Conservation (phyloP, 1,284 basidiomycete genomes). For the Leccinum solheimii region DNA sequence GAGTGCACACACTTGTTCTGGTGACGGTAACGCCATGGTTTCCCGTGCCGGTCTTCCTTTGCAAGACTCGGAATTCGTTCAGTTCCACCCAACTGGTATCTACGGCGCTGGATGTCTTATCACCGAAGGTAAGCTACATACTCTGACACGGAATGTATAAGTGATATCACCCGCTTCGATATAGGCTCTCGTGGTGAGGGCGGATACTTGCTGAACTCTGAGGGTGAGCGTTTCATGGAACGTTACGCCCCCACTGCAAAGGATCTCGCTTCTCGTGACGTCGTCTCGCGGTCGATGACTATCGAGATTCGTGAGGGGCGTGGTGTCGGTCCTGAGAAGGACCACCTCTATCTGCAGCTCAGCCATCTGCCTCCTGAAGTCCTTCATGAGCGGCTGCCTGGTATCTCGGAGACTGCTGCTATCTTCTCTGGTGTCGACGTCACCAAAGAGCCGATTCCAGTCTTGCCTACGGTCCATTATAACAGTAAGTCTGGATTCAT, state of each 20-base stretch:
- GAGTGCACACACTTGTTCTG: conserved; percentile 97
- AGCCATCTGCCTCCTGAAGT: conserved; percentile 96
- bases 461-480: conserved; percentile 95
- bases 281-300: conserved; percentile 99
- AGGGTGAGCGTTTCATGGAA: conserved; percentile 99
- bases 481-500: conserved; percentile 64
- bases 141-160: neutral
- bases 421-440: conserved; percentile 99
- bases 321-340: conserved; percentile 98
- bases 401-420: conserved; percentile 99
- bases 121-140: conserved; percentile 75
- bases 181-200: conserved; percentile 97
- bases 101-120: conserved; percentile 99
- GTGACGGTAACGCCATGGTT: conserved; percentile 99
- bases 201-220: conserved; percentile 97
- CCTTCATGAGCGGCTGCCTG: conserved; percentile 95
- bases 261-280: conserved; percentile 98
- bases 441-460: conserved; percentile 98
- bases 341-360: conserved; percentile 96
- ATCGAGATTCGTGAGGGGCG: conserved; percentile 99
- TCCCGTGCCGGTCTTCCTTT: conserved; percentile 94
- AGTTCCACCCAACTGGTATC: conserved; percentile 99
- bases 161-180: neutral
- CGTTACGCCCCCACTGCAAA: conserved; percentile 99
- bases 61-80: conserved; percentile 98